These are phyloP conservation scores for Candida gorgasii DNA, from an alignment of 805 yeast genomes.

Conservation along the genomic window DNA sequence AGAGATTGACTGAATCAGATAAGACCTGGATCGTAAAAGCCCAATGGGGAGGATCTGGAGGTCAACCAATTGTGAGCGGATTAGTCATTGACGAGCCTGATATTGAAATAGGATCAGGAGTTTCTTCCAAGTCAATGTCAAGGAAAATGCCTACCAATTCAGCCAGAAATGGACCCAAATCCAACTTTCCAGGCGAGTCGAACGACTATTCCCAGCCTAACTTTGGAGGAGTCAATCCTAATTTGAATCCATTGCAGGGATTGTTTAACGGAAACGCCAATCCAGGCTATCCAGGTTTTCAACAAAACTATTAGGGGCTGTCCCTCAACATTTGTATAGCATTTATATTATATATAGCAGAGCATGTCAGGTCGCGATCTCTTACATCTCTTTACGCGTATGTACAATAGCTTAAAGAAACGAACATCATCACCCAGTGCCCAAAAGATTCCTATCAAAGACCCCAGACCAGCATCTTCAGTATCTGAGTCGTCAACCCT, in stretches of 20 bases:
- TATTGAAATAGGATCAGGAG: conserved; percentile 93
- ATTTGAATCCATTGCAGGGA: conserved; percentile 44
- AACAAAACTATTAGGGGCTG: not conserved
- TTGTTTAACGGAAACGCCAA: conserved; percentile 28
- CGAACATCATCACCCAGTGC: not conserved
- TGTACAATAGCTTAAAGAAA: conserved; percentile 1
- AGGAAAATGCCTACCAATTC: conserved; percentile 91
- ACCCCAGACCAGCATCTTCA: conserved; percentile 1
- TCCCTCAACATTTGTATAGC: conserved; percentile 10
- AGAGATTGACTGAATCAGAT: conserved; percentile 92
- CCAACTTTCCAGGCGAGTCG: conserved; percentile 59
- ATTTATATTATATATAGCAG: conserved; percentile 19
- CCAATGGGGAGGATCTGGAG: conserved; percentile 97
- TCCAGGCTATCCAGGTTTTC: conserved; percentile 15
- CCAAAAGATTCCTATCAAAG: not conserved
- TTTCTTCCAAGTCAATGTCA: conserved; percentile 87
- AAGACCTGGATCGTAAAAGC: conserved; percentile 84
- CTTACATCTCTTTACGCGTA: conserved; percentile 1
- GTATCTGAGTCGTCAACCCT: no score
- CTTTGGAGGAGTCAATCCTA: conserved; percentile 29
- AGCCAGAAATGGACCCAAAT: conserved; percentile 80
- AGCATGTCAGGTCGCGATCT: not conserved
- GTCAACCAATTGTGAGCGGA: conserved; percentile 75
- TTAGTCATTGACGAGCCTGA: conserved; percentile 95
- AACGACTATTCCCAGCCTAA: conserved; percentile 27